These are phyloP conservation scores for Dendrostoma leiphaemia DNA, from an alignment of 2,329 filamentous ascomycete genomes.

Conservation along the genomic window DNA sequence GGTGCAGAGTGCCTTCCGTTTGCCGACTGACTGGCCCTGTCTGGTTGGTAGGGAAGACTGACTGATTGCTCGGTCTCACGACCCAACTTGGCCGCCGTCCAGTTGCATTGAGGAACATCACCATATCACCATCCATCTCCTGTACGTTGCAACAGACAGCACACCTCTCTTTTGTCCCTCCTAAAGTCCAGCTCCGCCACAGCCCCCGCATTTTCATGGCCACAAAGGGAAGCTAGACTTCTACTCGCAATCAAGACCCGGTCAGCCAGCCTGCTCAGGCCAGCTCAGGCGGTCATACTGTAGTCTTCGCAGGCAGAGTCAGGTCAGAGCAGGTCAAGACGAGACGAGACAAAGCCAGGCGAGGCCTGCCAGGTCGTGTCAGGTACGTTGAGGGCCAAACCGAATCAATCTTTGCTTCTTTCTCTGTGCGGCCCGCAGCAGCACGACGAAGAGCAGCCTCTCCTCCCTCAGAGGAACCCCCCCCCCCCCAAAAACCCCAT, in stretches of 20 bases:
- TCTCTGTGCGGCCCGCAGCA: background rate
- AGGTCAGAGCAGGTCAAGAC: background rate
- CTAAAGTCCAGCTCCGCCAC: background rate
- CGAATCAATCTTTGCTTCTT: background rate
- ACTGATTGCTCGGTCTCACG: background rate
- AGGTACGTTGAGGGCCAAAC: background rate
- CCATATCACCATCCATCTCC: background rate
- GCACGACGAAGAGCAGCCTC: too few species aligned
- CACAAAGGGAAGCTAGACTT: background rate
- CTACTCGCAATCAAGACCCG: background rate
- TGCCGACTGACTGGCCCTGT: too few species aligned
- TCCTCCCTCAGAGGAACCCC: background rate
- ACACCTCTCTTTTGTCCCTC: background rate
- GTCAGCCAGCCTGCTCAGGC: background rate
- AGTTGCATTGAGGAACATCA: too few species aligned
- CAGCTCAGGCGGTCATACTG: too few species aligned
- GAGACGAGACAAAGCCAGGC: background rate
- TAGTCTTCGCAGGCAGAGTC: background rate
- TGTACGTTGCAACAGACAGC: background rate
- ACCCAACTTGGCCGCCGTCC: background rate
- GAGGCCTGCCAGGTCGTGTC: background rate
- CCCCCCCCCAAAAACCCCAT: background rate
- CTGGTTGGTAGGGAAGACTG: background rate
- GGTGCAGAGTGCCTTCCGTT: background rate
- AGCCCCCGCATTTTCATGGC: background rate